Evolutionary conservation across 2,329 filamentous ascomycete species (phyloP).

Genomic region (Dothistroma septosporum): DNA sequence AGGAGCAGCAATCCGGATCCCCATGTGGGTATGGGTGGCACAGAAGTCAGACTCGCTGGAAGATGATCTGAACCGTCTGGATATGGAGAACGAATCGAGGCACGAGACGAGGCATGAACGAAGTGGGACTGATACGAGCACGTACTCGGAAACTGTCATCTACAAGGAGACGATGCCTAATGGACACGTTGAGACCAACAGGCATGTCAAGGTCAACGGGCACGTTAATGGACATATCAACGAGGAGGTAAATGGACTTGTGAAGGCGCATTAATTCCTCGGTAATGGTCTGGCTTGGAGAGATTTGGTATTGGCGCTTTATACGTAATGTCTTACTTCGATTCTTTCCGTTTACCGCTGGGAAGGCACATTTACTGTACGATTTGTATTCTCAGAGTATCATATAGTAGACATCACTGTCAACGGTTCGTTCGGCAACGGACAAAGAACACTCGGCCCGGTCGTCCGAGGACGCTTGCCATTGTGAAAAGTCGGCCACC

Average conservation of each 20-base stretch:
- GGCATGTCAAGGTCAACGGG: background rate
- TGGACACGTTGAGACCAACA: background rate
- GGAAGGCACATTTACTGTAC: background rate
- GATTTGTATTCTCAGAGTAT: background rate
- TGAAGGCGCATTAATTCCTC: background rate
- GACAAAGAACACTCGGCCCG: background rate
- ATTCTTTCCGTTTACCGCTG: background rate
- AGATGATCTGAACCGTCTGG: too few relatives aligned
- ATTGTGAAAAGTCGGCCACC: background rate
- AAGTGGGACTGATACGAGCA: background rate
- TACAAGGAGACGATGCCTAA: background rate
- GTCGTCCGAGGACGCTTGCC: background rate
- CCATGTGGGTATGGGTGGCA: too few relatives aligned
- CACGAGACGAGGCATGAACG: background rate
- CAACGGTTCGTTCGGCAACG: background rate
- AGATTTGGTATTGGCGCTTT: background rate
- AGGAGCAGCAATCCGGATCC: too few relatives aligned
- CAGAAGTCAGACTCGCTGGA: too few relatives aligned
- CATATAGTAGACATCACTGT: background rate
- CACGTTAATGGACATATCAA: background rate
- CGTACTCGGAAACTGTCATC: background rate
- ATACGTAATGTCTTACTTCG: background rate
- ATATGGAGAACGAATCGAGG: too few relatives aligned
- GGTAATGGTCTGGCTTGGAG: background rate
- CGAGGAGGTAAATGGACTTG: background rate